Conservation (phyloP, 306 rosid genomes). For the Trifolium dubium region DNA sequence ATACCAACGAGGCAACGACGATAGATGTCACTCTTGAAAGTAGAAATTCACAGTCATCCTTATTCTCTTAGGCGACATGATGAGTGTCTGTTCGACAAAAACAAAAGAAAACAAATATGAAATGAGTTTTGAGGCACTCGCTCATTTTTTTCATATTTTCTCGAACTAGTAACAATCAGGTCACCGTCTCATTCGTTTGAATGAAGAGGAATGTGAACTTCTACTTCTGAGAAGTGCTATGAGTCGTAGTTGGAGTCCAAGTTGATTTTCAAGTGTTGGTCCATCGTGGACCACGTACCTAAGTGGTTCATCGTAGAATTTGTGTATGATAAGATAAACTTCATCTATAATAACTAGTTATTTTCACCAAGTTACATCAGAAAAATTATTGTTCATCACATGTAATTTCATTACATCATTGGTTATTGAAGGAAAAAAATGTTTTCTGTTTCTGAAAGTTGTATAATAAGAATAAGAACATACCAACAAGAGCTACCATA, state of each 20-base stretch:
- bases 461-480: background rate
- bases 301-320: background rate
- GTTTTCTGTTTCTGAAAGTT: background rate
- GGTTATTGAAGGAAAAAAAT: too few relatives aligned
- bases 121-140: background rate
- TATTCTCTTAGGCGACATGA: background rate
- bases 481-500: conserved; percentile 86
- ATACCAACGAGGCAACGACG: background rate
- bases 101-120: background rate
- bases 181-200: background rate
- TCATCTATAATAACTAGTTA: background rate
- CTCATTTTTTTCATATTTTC: background rate
- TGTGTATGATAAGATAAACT: background rate
- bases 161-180: background rate
- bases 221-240: background rate
- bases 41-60: background rate
- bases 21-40: background rate
- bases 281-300: background rate
- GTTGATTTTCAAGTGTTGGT: background rate
- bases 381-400: too few relatives aligned
- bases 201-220: background rate
- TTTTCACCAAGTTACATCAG: too few relatives aligned
- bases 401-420: too few relatives aligned
- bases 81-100: background rate
- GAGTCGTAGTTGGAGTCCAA: background rate